phyloP scores from a whole-genome alignment of 176 grass and related monocot species.

The Bromus sterilis region DNA sequence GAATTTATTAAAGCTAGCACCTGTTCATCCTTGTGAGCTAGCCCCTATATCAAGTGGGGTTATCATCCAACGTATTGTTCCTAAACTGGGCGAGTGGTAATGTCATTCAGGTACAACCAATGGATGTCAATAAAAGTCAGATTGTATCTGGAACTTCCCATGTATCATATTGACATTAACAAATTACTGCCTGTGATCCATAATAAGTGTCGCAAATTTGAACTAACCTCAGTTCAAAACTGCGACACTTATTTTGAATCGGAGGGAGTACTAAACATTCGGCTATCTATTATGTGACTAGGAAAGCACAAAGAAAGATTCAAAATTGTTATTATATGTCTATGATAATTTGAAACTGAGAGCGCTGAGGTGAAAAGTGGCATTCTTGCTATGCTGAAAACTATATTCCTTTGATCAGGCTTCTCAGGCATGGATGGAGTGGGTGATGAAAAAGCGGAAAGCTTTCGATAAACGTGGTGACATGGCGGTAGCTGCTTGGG shows the following conservation, averaged over 20 bases:
- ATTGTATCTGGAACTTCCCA: not conserved
- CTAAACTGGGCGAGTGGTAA: not conserved
- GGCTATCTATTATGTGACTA: not conserved
- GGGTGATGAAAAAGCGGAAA: conserved; percentile 92
- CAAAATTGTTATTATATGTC: not conserved
- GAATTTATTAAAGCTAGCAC: not conserved
- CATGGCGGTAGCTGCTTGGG: conserved; percentile 93
- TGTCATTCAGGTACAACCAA: not conserved
- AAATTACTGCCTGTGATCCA: too few species aligned
- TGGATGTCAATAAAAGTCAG: not conserved
- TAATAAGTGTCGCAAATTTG: too few species aligned
- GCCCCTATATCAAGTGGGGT: not conserved
- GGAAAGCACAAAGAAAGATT: not conserved
- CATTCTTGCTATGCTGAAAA: conserved; percentile 13
- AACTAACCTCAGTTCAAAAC: too few species aligned
- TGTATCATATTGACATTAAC: not conserved
- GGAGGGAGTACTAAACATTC: not conserved
- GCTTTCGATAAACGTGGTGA: conserved; percentile 84
- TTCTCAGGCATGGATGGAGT: conserved; percentile 80
- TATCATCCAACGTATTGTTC: not conserved
- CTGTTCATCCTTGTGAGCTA: not conserved
- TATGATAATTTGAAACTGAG: not conserved
- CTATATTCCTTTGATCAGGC: conserved; percentile 33
- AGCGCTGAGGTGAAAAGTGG: not conserved
- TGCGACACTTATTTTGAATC: too few species aligned